Evolutionary conservation across 2,329 filamentous ascomycete genomes (phyloP), one percentile per base, ranked within the genome.

Genomic region (Ophiostoma australiae): DNA sequence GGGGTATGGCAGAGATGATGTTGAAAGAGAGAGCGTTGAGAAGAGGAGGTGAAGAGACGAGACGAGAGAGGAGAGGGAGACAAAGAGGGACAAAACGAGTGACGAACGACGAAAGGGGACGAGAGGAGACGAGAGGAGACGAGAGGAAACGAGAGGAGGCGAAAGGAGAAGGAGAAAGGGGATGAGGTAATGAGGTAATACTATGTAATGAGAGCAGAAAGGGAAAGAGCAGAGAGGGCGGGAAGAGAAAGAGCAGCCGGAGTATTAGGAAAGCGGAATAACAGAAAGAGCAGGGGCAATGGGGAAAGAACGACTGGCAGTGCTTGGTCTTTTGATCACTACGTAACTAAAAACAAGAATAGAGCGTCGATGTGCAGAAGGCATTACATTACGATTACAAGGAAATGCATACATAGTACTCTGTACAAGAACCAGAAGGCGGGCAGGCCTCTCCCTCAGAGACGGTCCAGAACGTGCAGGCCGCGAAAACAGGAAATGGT

Each of bases 331-430:
- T n/a, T n/a, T 48, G 17, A 20, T 20, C 23, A 58, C 52, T 31
- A 58, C 52, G 52, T 58, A 33, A 8, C 27, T 10, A 2, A 48
- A 48, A 44, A 23, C 27, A 27, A 68, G 35, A 65, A 41, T 63
- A 68, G 55, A 37, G 66, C 52, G 69, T 52, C 20, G 48, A 63
- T 61, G 39, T 58, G 63, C 10, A 41, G 11, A 41, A 41, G 39
- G 39, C 39, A 41, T 31, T 31, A 31, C 27, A 31, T 31, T 31
- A 31, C n/a, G n/a, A n/a, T n/a, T n/a, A n/a, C n/a, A n/a, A n/a
- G n/a, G n/a, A n/a, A n/a, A n/a, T n/a, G n/a, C n/a, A n/a, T n/a
- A n/a, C 27, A 31, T 31, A 31, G 27, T 31, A 31, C 27, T 31
- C 27, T 31, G 27, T 31, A 31, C 27, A 31, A 31, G 27, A 31